Conservation (phyloP, 306 rosid species). For the Medicago arabica region DNA sequence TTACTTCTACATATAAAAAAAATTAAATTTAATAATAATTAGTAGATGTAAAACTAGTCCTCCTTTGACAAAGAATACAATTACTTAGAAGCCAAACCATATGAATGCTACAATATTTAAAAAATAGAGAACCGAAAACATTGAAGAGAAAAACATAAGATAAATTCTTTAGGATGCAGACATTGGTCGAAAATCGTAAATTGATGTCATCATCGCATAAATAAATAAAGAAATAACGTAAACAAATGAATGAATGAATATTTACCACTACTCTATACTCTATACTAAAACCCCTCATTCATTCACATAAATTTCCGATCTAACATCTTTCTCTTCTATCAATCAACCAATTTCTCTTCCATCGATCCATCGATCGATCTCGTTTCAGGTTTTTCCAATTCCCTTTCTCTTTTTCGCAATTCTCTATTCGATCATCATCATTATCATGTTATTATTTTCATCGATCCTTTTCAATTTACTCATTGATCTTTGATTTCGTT, state of each 20-base stretch:
- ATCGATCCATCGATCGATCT: conserved; percentile 17
- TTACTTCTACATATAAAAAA: too few species aligned
- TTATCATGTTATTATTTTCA: neutral
- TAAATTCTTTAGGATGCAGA: too few species aligned
- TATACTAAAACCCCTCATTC: conserved; percentile 43
- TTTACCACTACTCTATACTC: conserved; percentile 15
- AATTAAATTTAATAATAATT: too few species aligned
- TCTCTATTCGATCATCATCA: neutral
- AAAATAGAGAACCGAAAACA: too few species aligned
- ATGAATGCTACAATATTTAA: too few species aligned
- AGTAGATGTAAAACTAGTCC: too few species aligned
- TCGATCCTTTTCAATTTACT: conserved; percentile 1
- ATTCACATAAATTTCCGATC: conserved; percentile 45
- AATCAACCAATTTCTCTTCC: neutral
- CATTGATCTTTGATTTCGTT: conserved; percentile 15
- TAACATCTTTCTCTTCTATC: conserved; percentile 1
- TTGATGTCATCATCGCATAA: too few species aligned
- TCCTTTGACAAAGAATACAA: too few species aligned
- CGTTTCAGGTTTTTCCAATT: conserved; percentile 38
- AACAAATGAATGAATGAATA: neutral
- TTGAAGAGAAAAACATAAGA: too few species aligned
- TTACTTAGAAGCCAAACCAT: too few species aligned
- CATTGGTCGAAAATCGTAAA: too few species aligned
- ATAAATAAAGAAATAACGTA: neutral
- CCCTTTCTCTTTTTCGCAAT: neutral